phyloP scores from a whole-genome alignment of 129 eudicot genomes.

The Dittrichia graveolens region DNA sequence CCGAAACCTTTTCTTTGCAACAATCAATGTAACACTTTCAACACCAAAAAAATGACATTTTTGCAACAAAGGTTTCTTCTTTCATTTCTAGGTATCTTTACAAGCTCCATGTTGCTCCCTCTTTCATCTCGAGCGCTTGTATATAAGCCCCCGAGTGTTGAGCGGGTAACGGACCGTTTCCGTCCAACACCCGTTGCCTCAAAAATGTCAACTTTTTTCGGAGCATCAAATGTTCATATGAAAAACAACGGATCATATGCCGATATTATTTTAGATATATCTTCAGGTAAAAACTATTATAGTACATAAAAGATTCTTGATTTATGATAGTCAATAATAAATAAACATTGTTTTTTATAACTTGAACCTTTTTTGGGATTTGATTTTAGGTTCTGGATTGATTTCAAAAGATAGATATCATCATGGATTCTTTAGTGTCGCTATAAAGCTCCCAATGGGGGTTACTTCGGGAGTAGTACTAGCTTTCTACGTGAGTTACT shows the following conservation, averaged over 20 bases:
- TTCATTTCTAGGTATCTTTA: conserved; percentile 29
- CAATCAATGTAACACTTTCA: conserved; percentile 22
- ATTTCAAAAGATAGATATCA: conserved; percentile 70
- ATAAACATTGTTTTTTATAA: background rate
- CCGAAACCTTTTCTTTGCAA: conserved; percentile 22
- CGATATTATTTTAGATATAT: conserved; percentile 61
- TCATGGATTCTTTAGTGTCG: conserved; percentile 90
- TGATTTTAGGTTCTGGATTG: conserved; percentile 72
- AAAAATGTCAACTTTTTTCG: conserved; percentile 50
- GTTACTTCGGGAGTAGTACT: conserved; percentile 86
- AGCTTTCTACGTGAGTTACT: conserved; percentile 80
- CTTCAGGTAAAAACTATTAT: conserved; percentile 45
- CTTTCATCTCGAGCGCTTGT: conserved; percentile 48
- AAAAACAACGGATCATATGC: conserved; percentile 63
- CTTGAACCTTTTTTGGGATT: background rate
- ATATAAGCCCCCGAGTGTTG: conserved; percentile 59
- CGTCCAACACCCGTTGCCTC: conserved; percentile 35
- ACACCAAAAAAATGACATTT: conserved; percentile 44
- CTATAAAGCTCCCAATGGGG: conserved; percentile 78
- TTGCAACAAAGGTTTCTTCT: conserved; percentile 30
- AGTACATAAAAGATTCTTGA: background rate
- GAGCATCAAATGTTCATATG: conserved; percentile 51
- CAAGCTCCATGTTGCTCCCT: background rate
- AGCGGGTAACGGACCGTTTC: conserved; percentile 56
- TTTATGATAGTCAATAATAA: background rate